A percentile compares a stretch with the other conserved stretches of the same genome.
phyloP scores from a whole-genome alignment of 257 asterid species.

The Lycium barbarum region DNA sequence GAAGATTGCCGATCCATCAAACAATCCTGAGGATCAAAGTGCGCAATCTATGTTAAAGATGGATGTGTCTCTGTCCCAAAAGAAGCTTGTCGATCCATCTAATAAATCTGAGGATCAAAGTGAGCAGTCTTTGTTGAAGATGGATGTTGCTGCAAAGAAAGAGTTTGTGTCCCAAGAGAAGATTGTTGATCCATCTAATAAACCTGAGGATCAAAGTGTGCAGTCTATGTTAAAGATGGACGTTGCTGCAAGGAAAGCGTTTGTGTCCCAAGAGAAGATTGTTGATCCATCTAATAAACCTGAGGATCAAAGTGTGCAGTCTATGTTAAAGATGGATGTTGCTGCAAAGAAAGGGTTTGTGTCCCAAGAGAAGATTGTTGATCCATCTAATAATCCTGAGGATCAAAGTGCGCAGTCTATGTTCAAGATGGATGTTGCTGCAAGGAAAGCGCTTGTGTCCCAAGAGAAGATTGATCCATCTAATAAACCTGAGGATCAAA shows the following conservation, averaged over 20 bases:
- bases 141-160: constrained; percentile 35
- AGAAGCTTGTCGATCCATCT: too few species aligned
- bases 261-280: constrained; percentile 33
- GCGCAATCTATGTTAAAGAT: too few species aligned
- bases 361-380: constrained; percentile 38
- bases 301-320: constrained; percentile 19
- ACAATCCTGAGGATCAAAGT: too few species aligned
- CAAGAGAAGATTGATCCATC: constrained; percentile 35
- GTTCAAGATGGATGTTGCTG: constrained; percentile 31
- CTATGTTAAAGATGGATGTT: constrained; percentile 25
- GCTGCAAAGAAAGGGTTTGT: constrained; percentile 34
- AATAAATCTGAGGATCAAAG: too few species aligned
- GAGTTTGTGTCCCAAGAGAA: constrained; percentile 33
- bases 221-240: constrained; percentile 24
- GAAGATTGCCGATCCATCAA: too few species aligned
- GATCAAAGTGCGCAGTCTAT: constrained; percentile 21
- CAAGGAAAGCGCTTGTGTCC: constrained; percentile 34
- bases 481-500: constrained; percentile 35
- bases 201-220: constrained; percentile 23
- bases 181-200: constrained; percentile 40
- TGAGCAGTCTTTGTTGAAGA: constrained; percentile 11
- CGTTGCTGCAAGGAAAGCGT: constrained; percentile 32
- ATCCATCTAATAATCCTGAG: constrained; percentile 29
- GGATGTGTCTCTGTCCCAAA: too few species aligned
- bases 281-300: constrained; percentile 39